A percentile compares a stretch with the other conserved stretches of the same genome.
These are phyloP conservation scores for Mycocentrospora acerina DNA, from an alignment of 2,329 filamentous ascomycete genomes.

Conservation along the genomic window DNA sequence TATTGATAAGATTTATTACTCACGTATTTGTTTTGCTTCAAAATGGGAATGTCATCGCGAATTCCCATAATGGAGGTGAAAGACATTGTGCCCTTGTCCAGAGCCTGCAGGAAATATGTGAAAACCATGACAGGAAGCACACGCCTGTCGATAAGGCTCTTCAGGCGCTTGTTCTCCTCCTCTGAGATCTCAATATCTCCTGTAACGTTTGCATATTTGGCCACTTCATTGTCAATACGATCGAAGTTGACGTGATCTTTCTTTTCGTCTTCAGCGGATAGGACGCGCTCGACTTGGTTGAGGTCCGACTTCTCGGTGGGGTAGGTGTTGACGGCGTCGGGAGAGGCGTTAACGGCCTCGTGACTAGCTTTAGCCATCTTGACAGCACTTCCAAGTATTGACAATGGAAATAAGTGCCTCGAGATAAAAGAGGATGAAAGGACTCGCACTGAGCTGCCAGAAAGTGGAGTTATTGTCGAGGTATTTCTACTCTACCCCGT, in stretches of 20 bases:
- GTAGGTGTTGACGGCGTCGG: slow-evolving; percentile 15
- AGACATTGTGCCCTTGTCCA: slow-evolving; percentile 68
- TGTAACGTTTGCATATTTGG: slow-evolving; percentile 64
- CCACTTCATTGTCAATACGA: slow-evolving; percentile 69
- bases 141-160: slow-evolving; percentile 65
- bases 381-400: slow-evolving; percentile 13
- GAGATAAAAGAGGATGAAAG: slow-evolving; percentile 7
- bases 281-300: slow-evolving; percentile 52
- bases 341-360: slow-evolving; percentile 18
- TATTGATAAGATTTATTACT: slow-evolving; percentile 7
- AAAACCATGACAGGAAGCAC: slow-evolving; percentile 70
- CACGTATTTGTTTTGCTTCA: slow-evolving; percentile 30
- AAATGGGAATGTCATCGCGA: slow-evolving; percentile 40
- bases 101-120: slow-evolving; percentile 69
- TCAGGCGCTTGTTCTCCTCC: slow-evolving; percentile 63
- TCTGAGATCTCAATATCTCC: slow-evolving; percentile 57
- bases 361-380: slow-evolving; percentile 23
- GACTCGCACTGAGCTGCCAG: slow-evolving; percentile 18
- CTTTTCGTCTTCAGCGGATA: slow-evolving; percentile 49
- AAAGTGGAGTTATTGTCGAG: slow-evolving; percentile 14
- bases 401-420: slow-evolving; percentile 10
- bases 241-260: slow-evolving; percentile 59
- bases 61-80: slow-evolving; percentile 66
- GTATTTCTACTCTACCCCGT: slow-evolving; percentile 32
- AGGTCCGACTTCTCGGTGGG: slow-evolving; percentile 33